phyloP scores from a whole-genome alignment of 176 grass and related monocot species.

The Secale cereale region DNA sequence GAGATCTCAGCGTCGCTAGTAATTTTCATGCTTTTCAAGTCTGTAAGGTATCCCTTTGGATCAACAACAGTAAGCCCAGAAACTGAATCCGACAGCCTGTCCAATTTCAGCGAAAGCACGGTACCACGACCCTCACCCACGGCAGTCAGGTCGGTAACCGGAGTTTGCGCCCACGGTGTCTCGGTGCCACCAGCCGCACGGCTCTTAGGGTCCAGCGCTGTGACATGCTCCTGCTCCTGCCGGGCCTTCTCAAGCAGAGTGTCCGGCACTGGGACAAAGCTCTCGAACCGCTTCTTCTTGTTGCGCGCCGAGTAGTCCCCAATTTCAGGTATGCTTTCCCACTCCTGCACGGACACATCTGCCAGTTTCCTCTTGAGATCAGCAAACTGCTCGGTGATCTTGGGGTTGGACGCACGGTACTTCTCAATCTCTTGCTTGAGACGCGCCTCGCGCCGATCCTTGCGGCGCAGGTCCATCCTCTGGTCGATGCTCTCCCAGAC shows the following conservation, averaged over 20 bases:
- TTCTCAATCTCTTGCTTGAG: constrained; percentile 96
- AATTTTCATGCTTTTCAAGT: constrained; percentile 96
- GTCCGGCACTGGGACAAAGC: constrained; percentile 79
- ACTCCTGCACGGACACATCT: constrained; percentile 59
- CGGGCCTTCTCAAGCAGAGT: constrained; percentile 93
- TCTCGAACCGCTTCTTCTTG: constrained; percentile 96
- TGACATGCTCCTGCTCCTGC: constrained; percentile 94
- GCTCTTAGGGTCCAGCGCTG: constrained; percentile 84
- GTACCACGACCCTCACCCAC: constrained; percentile 92
- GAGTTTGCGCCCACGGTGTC: constrained; percentile 79
- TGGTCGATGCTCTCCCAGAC: constrained; percentile 92
- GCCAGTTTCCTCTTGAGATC: constrained; percentile 80
- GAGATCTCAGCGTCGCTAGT: constrained; percentile 96
- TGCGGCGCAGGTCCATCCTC: constrained; percentile 84
- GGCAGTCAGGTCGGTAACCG: constrained; percentile 83
- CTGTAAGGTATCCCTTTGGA: constrained; percentile 91
- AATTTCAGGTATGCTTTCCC: constrained; percentile 95
- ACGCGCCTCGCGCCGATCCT: constrained; percentile 84
- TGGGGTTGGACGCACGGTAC: constrained; percentile 94
- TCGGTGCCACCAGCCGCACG: constrained; percentile 66
- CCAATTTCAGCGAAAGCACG: constrained; percentile 84
- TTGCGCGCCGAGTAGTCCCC: constrained; percentile 86
- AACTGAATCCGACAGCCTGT: constrained; percentile 83
- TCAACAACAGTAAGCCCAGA: constrained; percentile 89
- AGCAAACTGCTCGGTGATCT: constrained; percentile 91